These are phyloP conservation scores for Ganoderma boninense DNA, from an alignment of 1,284 basidiomycete species.

Conservation along the genomic window DNA sequence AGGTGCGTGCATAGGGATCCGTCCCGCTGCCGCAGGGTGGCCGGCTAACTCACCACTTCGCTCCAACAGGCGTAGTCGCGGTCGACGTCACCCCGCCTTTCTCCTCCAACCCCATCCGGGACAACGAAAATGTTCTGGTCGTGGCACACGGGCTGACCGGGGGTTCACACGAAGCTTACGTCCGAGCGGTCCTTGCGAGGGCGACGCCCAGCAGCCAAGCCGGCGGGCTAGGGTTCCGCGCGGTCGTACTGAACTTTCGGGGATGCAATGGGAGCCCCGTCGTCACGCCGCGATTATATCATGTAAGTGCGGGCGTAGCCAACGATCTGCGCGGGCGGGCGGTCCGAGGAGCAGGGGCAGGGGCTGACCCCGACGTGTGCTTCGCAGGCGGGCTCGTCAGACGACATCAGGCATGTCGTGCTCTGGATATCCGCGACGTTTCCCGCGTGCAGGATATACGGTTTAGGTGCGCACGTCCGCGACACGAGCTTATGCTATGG, in stretches of 20 bases:
- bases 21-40: background rate
- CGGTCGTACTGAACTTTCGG: conserved; percentile 40
- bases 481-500: background rate
- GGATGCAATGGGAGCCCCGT: conserved; percentile 41
- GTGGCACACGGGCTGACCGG: conserved; percentile 42
- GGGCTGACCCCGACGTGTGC: background rate
- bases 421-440: conserved; percentile 39
- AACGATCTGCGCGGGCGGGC: background rate
- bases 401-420: conserved; percentile 38
- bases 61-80: conserved; percentile 35
- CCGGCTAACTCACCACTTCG: background rate
- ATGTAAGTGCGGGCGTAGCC: conserved; percentile 32
- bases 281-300: conserved; percentile 38
- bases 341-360: background rate
- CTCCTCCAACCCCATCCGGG: conserved; percentile 19
- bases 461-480: conserved; percentile 27
- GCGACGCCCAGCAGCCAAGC: conserved; percentile 19
- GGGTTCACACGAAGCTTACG: conserved; percentile 42
- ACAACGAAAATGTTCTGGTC: conserved; percentile 34
- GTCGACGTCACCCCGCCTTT: conserved; percentile 40
- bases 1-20: conserved; percentile 31
- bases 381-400: conserved; percentile 40
- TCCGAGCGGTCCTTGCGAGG: conserved; percentile 35
- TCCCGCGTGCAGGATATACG: conserved; percentile 36
- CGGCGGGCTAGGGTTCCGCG: conserved; percentile 35